Base-by-base conservation (phyloP, 164 flowering plant species). In the Hamamelis virginiana region DNA sequence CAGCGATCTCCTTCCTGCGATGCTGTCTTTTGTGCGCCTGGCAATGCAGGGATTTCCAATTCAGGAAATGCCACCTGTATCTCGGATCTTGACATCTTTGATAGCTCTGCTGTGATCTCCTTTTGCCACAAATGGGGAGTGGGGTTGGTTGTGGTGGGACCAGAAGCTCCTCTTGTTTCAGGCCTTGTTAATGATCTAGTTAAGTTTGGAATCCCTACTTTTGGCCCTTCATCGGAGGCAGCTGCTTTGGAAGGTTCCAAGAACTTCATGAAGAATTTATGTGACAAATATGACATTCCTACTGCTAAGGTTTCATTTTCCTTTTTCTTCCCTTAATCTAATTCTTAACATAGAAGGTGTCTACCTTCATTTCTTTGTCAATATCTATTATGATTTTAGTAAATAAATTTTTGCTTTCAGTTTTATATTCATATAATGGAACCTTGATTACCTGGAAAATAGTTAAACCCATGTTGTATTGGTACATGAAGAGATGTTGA, bases 211-310 rank as follows among this genome's bases (percentile, higher is more conserved):
- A 90, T 93, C 44, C 94, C 87, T 66, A 83, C 97, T 48, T 96
- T 96, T 83, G 98, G 99, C 59, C 99, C 99, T 22, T 90, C 99
- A 16, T 78, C 98, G 0, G 89, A 93, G 80, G 99, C 99, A 69
- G 98, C 97, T 65, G 97, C 94, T 65, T 80, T 96, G 73, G 99
- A 93, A 80, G 99, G 99, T 27, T 96, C 99, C 48, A 96, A 96
- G 82, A 85, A 87, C 76, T 90, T 96, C 79, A 96, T 96, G 99
- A 96, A 96, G 85, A 87, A 69, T 64, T 76, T 96, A 78, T 93
- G 99, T 71, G 91, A 86, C 80, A 93, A 93, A 77, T 96, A 96
- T 67, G 85, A 72, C 55, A 93, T 96, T 73, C 99, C 99, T 55
- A 96, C 97, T 48, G 99, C 99, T 13, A 91, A 91, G 98, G 97